Percentiles rank a stretch among this genome's conserved stretches.
These are phyloP conservation scores for Ambrosia hybrid DNA, from an alignment of 140 eudicot genomes.

Conservation along the genomic window DNA sequence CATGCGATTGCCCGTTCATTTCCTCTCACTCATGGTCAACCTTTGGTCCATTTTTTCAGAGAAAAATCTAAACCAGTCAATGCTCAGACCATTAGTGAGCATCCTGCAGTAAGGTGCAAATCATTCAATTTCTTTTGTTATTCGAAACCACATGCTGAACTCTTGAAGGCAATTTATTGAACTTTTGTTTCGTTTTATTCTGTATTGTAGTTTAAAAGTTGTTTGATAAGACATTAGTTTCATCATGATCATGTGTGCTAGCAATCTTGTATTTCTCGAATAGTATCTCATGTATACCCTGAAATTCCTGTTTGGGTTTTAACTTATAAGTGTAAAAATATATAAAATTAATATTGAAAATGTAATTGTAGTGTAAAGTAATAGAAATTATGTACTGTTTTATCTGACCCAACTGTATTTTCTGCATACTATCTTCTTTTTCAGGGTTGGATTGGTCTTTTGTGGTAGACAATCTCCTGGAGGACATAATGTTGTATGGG, in stretches of 20 bases:
- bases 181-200: background rate
- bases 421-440: conserved; percentile 16
- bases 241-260: background rate
- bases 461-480: conserved; percentile 89
- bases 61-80: conserved; percentile 26
- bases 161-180: background rate
- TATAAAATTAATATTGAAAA: background rate
- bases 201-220: background rate
- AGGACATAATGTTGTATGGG: no score
- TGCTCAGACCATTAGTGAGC: conserved; percentile 78
- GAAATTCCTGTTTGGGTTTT: background rate
- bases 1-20: no score
- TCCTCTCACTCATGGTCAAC: no score
- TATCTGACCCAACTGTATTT: background rate
- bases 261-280: background rate
- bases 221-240: background rate
- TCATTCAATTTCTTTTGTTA: background rate
- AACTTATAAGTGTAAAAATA: background rate
- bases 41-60: no score
- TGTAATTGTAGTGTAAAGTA: background rate
- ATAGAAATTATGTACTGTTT: background rate
- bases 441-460: conserved; percentile 90
- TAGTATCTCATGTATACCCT: background rate
- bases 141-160: background rate
- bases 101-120: conserved; percentile 69